These are phyloP conservation scores for Grammothele lineata DNA, from an alignment of 768 basidiomycete genomes.

Conservation along the genomic window DNA sequence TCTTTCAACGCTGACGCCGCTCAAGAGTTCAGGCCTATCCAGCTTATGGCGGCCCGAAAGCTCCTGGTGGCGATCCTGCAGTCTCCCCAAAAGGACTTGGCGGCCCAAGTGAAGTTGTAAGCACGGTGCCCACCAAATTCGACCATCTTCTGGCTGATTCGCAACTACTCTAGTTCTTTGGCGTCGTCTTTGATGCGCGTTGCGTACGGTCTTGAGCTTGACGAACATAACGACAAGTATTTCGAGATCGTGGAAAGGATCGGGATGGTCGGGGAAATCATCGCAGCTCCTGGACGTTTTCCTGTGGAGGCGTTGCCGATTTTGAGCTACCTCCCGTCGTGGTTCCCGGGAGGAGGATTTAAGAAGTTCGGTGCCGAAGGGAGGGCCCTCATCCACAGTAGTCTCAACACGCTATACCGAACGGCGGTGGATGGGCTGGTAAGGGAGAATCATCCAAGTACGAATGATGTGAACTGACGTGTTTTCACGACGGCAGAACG, in stretches of 20 bases:
- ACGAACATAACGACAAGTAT: not conserved
- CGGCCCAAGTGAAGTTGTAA: not conserved
- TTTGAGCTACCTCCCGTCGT: not conserved
- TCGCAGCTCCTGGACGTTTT: not conserved
- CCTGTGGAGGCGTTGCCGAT: not conserved
- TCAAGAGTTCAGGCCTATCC: not conserved
- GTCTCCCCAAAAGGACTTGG: too few relatives aligned
- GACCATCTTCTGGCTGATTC: too few relatives aligned
- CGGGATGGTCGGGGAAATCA: not conserved
- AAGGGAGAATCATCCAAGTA: too few relatives aligned
- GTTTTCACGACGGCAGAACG: too few relatives aligned
- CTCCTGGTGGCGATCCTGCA: not conserved
- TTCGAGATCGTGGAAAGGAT: not conserved
- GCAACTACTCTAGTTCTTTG: not conserved
- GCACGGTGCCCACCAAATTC: too few relatives aligned
- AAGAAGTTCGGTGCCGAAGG: not conserved
- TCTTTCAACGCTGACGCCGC: not conserved
- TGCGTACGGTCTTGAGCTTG: not conserved
- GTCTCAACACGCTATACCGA: too few relatives aligned
- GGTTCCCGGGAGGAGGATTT: not conserved
- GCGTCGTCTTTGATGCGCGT: not conserved
- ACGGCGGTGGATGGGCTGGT: too few relatives aligned
- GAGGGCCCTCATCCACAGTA: not conserved
- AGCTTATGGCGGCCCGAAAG: not conserved
- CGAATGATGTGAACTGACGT: too few relatives aligned